Base-by-base conservation (phyloP, 345 rosid species). In the Carallia pectinifolia region DNA sequence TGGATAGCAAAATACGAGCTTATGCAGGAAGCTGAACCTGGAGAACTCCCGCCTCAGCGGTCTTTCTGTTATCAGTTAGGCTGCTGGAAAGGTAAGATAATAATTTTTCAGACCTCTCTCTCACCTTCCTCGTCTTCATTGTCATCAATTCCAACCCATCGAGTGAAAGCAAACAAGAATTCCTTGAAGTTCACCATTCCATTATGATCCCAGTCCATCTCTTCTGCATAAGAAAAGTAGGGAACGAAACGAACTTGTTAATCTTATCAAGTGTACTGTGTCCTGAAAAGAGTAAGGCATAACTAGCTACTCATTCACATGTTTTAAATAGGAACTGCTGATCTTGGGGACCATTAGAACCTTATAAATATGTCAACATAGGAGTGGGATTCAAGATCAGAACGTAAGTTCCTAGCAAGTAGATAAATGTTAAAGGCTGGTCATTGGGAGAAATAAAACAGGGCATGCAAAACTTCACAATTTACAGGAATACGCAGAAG, bases 171-270 rank as follows among this genome's bases (percentile, higher is more conserved):
- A 66, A 95, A 95, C 47, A 95, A 76, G 72, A 92, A 92, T 74
- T 95, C 99, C 83, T 92, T 95, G 81, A 95, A 89, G 78, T 87
- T 95, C 79, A 95, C 97, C 86, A 79, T 79, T 39, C 97, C 99
- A 61, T 90, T 95, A 61, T 80, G 92, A 81, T 95, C 99, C 97
- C 99, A 95, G 85, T 95, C 99, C 99, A 95, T 92, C 81, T 95
- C 99, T 77, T 92, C 97, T 94, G 92, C 85, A 85, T 40, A 6
- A 52, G 18, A 39, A 27, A 67, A 53, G 53, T 9, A 54, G 15
- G 60, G 33, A 19, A 13, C 2, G 9, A 29, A 19, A 13, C 2
- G 9, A 29, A 38, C 44, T 60, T 53, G 30, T 39, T 53, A n/a
- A 33, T 6, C 52, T 52, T 13, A 56, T 29, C 17, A 56, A 39